Evolutionary conservation across 1,284 basidiomycete species (phyloP).

Genomic region (Fomitopsis pinicola): DNA sequence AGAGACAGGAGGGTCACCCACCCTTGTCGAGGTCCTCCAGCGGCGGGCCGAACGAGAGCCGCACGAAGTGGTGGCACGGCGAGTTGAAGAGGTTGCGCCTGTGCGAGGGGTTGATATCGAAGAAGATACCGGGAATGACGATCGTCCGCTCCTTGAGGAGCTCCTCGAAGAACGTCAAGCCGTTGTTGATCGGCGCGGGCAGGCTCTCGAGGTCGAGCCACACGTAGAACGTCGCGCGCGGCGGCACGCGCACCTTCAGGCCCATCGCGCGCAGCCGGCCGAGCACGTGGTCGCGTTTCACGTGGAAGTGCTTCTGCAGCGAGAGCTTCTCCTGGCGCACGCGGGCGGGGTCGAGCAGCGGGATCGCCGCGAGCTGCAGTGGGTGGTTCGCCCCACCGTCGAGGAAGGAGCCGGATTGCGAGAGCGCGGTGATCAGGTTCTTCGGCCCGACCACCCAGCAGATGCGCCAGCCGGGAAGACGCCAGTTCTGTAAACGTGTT

Average conservation of each 20-base stretch:
- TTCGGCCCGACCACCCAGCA: conserved; percentile 98
- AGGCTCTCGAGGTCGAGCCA: conserved; percentile 84
- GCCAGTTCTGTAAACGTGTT: conserved; percentile 61
- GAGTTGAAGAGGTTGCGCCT: conserved; percentile 85
- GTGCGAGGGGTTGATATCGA: conserved; percentile 86
- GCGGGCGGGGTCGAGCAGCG: conserved; percentile 68
- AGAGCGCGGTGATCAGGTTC: conserved; percentile 80
- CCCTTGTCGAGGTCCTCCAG: conserved; percentile 80
- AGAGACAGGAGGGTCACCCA: conserved; percentile 21
- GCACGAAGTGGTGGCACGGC: conserved; percentile 87
- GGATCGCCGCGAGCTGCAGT: conserved; percentile 84
- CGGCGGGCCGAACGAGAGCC: conserved; percentile 86
- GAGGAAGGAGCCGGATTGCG: conserved; percentile 85
- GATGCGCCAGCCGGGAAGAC: conserved; percentile 89
- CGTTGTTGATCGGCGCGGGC: conserved; percentile 81
- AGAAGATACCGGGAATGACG: conserved; percentile 89
- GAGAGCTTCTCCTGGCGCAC: conserved; percentile 76
- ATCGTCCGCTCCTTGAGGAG: conserved; percentile 87
- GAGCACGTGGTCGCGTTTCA: conserved; percentile 88
- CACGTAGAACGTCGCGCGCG: conserved; percentile 82
- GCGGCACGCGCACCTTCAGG: conserved; percentile 73
- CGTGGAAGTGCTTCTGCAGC: conserved; percentile 85
- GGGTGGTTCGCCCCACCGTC: conserved; percentile 89
- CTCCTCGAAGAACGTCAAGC: conserved; percentile 95
- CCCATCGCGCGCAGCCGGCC: conserved; percentile 75